These are phyloP conservation scores for Ceratobasidium sp. DNA, from an alignment of 1,284 basidiomycete species.

Conservation along the genomic window DNA sequence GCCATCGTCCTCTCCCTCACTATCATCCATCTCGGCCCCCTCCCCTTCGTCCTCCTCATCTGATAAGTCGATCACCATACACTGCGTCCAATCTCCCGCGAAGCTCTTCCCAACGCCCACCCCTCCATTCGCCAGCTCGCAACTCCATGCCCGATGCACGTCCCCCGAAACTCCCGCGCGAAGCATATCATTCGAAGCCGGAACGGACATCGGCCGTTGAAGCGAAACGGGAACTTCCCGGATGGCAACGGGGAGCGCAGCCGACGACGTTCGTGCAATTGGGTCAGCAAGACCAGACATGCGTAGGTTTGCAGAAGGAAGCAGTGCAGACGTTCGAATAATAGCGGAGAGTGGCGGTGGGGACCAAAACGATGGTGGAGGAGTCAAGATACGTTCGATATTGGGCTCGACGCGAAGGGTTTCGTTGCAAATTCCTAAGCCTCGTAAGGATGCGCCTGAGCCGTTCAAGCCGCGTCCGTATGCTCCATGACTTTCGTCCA, in stretches of 20 bases:
- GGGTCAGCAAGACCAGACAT: neutral
- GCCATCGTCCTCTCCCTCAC: constrained; percentile 11
- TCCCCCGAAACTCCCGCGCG: constrained; percentile 11
- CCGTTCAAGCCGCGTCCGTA: constrained; percentile 1
- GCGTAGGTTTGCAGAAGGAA: neutral
- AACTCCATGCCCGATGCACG: constrained; percentile 29
- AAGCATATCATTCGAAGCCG: neutral
- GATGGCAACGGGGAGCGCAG: neutral
- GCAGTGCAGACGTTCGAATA: constrained; percentile 20
- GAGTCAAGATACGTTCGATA: constrained; percentile 32
- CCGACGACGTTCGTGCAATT: neutral
- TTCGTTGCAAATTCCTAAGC: too few species aligned
- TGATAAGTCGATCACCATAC: constrained; percentile 36
- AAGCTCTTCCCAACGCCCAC: constrained; percentile 18
- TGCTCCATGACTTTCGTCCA: neutral
- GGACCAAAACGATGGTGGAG: constrained; percentile 36
- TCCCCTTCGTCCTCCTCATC: constrained; percentile 32
- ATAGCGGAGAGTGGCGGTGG: constrained; percentile 24
- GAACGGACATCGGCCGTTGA: constrained; percentile 27
- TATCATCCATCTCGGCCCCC: constrained; percentile 2
- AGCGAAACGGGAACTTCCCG: neutral
- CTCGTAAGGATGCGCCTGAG: neutral
- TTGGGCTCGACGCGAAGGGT: constrained; percentile 19
- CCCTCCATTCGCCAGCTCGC: constrained; percentile 21
- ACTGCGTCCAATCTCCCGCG: constrained; percentile 36